Percentiles rank a stretch among this genome's conserved stretches.
These are phyloP conservation scores for Mikania micrantha DNA, from an alignment of 129 eudicot genomes.

Conservation along the genomic window DNA sequence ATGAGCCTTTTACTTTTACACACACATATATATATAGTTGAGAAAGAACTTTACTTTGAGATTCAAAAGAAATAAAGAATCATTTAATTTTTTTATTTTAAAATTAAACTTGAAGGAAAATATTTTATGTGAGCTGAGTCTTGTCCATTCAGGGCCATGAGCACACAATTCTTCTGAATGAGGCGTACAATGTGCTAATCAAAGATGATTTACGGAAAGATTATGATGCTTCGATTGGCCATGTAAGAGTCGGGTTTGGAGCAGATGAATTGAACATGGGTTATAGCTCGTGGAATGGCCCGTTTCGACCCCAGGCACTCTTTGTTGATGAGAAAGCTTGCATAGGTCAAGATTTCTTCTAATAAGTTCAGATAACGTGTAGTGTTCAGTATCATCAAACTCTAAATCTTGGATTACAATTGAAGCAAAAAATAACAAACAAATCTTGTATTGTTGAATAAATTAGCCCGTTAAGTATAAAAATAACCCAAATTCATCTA, in stretches of 20 bases:
- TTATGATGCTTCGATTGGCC: slow-evolving; percentile 53
- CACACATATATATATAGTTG: too few relatives aligned
- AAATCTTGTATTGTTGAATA: neutral
- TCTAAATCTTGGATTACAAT: neutral
- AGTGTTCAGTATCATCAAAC: slow-evolving; percentile 5
- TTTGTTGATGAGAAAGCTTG: slow-evolving; percentile 73
- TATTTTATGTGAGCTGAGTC: too few relatives aligned
- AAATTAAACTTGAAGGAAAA: too few relatives aligned
- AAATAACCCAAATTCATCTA: neutral
- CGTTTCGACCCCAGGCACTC: slow-evolving; percentile 55
- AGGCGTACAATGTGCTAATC: slow-evolving; percentile 60
- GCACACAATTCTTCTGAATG: slow-evolving; percentile 44
- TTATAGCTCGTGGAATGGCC: slow-evolving; percentile 69
- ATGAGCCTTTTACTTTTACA: too few relatives aligned
- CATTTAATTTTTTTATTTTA: too few relatives aligned
- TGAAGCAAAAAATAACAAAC: too few relatives aligned
- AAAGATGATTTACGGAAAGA: slow-evolving; percentile 50
- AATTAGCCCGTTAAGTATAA: neutral
- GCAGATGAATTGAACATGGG: slow-evolving; percentile 28
- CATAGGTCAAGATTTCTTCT: slow-evolving; percentile 40
- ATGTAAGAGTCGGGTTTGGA: slow-evolving; percentile 17
- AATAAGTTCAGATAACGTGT: neutral
- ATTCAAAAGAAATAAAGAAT: too few relatives aligned
- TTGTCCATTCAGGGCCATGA: slow-evolving; percentile 53
- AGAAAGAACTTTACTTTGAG: too few relatives aligned